Percentiles rank a stretch among this genome's conserved stretches.
phyloP scores from a whole-genome alignment of 2,329 filamentous ascomycete genomes.

The Myriosclerotinia duriaeana region DNA sequence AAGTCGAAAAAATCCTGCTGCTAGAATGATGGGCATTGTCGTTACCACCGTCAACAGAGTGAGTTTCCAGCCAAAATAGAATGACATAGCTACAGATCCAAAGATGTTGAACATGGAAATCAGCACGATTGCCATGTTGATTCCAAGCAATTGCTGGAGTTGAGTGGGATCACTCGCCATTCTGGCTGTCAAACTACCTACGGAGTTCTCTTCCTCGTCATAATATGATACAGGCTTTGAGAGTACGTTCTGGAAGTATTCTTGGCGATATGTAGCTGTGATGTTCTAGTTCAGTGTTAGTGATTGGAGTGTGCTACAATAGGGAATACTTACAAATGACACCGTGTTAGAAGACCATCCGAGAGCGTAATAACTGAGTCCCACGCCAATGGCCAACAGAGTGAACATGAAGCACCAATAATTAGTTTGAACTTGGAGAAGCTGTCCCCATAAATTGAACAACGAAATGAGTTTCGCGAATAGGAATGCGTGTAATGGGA shows the following conservation, averaged over 20 bases:
- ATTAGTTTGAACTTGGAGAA: constrained; percentile 40
- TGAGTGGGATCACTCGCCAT: constrained; percentile 51
- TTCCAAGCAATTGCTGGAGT: constrained; percentile 51
- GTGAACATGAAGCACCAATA: constrained; percentile 54
- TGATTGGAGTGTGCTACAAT: neutral
- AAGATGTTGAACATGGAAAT: constrained; percentile 66
- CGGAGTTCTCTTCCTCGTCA: constrained; percentile 48
- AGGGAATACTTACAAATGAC: constrained; percentile 37
- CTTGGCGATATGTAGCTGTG: constrained; percentile 43
- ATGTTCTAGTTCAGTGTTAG: constrained; percentile 35
- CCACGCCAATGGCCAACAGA: constrained; percentile 45
- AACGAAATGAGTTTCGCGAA: constrained; percentile 41
- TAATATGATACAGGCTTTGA: constrained; percentile 46
- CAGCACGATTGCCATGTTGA: constrained; percentile 54
- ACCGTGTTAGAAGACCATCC: constrained; percentile 45
- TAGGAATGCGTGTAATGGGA: constrained; percentile 42
- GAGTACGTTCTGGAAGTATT: constrained; percentile 49
- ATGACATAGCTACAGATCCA: constrained; percentile 65
- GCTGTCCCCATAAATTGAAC: constrained; percentile 23
- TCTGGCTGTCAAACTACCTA: constrained; percentile 49
- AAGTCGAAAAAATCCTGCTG: constrained; percentile 49
- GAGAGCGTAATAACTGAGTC: constrained; percentile 41
- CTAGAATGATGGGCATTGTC: constrained; percentile 51
- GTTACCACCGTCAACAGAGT: constrained; percentile 65
- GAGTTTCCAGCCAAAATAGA: constrained; percentile 75